Conservation (phyloP, 805 yeast species). For the Ogataea angusta region DNA sequence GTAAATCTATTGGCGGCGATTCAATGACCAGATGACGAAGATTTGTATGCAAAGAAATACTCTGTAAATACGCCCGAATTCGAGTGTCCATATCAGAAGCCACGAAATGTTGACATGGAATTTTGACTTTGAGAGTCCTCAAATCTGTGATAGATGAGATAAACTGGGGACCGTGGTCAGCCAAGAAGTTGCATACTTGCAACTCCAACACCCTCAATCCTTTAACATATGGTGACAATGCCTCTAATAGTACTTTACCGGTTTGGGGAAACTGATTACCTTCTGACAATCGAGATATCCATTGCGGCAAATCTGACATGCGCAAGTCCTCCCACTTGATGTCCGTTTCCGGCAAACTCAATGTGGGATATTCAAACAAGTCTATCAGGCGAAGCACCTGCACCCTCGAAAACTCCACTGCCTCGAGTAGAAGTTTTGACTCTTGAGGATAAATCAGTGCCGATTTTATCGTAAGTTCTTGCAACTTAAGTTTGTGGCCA, state of each 20-base stretch:
- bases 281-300: slow-evolving; percentile 5
- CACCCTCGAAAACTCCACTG: slow-evolving; percentile 17
- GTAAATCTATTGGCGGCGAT: neutral
- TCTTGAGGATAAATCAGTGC: slow-evolving; percentile 16
- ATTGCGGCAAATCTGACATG: slow-evolving; percentile 13
- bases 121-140: slow-evolving; percentile 19
- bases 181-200: slow-evolving; percentile 18
- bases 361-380: slow-evolving; percentile 15
- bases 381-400: slow-evolving; percentile 18
- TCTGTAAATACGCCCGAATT: neutral
- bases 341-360: neutral
- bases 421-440: slow-evolving; percentile 7
- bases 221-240: slow-evolving; percentile 13
- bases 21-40: neutral
- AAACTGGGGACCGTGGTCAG: slow-evolving; percentile 3
- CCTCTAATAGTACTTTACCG: slow-evolving; percentile 8
- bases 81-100: slow-evolving; percentile 1
- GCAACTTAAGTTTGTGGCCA: neutral
- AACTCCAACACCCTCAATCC: slow-evolving; percentile 17
- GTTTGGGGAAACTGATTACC: neutral
- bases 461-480: slow-evolving; percentile 17
- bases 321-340: slow-evolving; percentile 13
- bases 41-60: neutral
- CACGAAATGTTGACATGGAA: slow-evolving; percentile 10
- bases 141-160: slow-evolving; percentile 13